phyloP scores from a whole-genome alignment of 2,329 filamentous ascomycete genomes.

The Aureobasidium mangrovei region DNA sequence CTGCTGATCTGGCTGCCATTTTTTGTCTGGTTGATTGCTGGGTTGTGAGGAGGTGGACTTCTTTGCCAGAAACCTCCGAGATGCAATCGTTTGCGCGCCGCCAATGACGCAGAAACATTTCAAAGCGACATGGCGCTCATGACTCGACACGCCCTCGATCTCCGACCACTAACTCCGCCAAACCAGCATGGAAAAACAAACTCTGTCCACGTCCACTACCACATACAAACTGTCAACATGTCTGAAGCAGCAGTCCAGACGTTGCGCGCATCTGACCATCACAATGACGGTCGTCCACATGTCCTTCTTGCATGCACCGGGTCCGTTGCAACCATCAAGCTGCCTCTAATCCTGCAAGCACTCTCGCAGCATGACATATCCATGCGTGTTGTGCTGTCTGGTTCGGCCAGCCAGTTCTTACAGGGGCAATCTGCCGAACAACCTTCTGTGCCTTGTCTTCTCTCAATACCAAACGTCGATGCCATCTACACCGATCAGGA shows the following conservation, averaged over 20 bases:
- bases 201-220: neutral
- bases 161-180: neutral
- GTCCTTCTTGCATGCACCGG: conserved; percentile 59
- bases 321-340: conserved; percentile 82
- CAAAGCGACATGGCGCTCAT: conserved; percentile 1
- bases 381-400: conserved; percentile 76
- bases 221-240: neutral
- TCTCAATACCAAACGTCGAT: conserved; percentile 61
- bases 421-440: conserved; percentile 68
- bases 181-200: neutral
- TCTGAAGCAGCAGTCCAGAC: conserved; percentile 7
- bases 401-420: conserved; percentile 66
- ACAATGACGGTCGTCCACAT: conserved; percentile 47
- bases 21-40: neutral
- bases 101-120: conserved; percentile 14
- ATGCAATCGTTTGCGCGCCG: neutral
- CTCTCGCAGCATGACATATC: conserved; percentile 54
- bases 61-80: neutral
- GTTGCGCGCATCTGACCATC: conserved; percentile 29
- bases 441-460: conserved; percentile 54
- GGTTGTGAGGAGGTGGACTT: neutral
- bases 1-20: conserved; percentile 15
- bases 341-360: conserved; percentile 42
- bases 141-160: conserved; percentile 2
- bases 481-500: conserved; percentile 74